Base-by-base conservation (phyloP, 2,329 filamentous ascomycete genomes). In the Botrytis sinoallii region DNA sequence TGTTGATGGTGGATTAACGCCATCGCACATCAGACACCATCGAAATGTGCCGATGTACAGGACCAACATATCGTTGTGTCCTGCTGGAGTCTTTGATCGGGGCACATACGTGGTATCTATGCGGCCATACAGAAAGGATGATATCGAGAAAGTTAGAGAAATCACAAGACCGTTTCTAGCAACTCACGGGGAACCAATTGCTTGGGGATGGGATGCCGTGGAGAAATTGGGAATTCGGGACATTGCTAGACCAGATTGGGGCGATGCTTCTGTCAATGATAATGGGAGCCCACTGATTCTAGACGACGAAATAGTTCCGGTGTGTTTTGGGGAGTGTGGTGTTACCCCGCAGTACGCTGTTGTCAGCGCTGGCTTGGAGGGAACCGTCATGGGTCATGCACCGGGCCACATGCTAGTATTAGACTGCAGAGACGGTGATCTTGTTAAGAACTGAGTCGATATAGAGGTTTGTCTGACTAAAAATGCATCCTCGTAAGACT, bases 311-410 rank as follows among this genome's bases (percentile, higher is more conserved):
- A 82, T 85, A 40, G 83, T 90, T 44, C 88, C 87, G 0, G 85
- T 89, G 85, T 89, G 6, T 89, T 89, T 76, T 88, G 89, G 88
- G 90, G 88, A 0, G n/a, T 92, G 89, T 78, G 89, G 89, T 48
- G 89, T 91, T 18, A 91, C 90, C 55, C 89, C 90, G 2, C 89
- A 91, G 78, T 86, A 90, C 78, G 89, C 88, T 22, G 87, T 91
- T 1, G 86, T 90, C 84, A 84, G 83, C 73, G 87, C 88, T 8
- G 82, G 66, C 18, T 90, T 64, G 78, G 46, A 86, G 65, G 90
- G 90, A 0, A 83, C 84, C 1, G 84, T 91, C 2, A 88, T 92
- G 83, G 87, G 85, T 0, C 90, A 92, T 82, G 85, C 86, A 29
- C 89, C 89, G 0, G 88, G 88, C 0, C 84, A 90, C 79, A 91